Conservation (phyloP, 2,329 filamentous ascomycete species). For the Botryosphaeria dothidea region DNA sequence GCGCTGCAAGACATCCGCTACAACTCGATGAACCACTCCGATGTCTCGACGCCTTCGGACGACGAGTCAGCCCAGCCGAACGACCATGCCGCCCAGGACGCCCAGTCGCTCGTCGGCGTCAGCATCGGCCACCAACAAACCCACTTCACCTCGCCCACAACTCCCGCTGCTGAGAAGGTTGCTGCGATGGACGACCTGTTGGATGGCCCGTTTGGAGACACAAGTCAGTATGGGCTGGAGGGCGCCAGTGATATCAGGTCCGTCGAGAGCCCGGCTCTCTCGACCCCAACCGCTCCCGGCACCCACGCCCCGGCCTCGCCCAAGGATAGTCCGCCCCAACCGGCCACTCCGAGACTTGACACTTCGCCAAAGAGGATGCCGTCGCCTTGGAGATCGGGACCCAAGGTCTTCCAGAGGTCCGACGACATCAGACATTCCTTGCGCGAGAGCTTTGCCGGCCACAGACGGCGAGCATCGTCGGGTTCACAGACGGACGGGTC, state of each 20-base stretch:
- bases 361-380: conserved; percentile 34
- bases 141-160: conserved; percentile 57
- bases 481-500: conserved; percentile 35
- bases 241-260: conserved; percentile 22
- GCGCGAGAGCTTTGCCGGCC: conserved; percentile 39
- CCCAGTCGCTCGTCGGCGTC: conserved; percentile 54
- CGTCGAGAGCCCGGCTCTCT: background rate
- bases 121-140: conserved; percentile 61
- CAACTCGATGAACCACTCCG: conserved; percentile 40
- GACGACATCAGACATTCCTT: conserved; percentile 39
- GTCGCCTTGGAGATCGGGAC: conserved; percentile 47
- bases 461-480: conserved; percentile 41
- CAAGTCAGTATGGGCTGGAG: conserved; percentile 36
- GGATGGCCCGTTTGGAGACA: conserved; percentile 49
- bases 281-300: background rate
- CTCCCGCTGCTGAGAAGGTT: conserved; percentile 61
- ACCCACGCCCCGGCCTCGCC: conserved; percentile 9
- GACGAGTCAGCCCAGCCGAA: conserved; percentile 36
- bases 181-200: conserved; percentile 52
- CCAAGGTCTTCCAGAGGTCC: conserved; percentile 37
- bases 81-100: conserved; percentile 39
- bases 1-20: conserved; percentile 45
- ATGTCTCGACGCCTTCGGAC: conserved; percentile 46
- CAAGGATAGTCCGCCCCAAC: conserved; percentile 20
- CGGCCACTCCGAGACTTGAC: background rate